phyloP scores from a whole-genome alignment of 768 basidiomycete species.

The Boletus reticuloceps region DNA sequence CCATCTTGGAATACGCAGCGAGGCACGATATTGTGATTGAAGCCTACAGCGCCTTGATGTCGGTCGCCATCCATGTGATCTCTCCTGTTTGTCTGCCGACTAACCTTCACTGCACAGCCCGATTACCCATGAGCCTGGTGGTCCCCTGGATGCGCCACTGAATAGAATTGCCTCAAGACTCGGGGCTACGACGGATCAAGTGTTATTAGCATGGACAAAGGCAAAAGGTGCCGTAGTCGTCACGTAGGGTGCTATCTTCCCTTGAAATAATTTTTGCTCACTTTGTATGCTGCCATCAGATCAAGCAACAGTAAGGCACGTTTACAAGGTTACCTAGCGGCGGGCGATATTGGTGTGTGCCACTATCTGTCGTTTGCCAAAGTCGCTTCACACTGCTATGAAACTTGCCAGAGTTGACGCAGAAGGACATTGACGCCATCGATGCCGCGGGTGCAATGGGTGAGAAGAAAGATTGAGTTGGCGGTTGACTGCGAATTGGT shows the following conservation, averaged over 20 bases:
- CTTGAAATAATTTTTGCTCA: not conserved
- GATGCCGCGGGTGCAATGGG: constrained; percentile 51
- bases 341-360: constrained; percentile 56
- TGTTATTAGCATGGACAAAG: constrained; percentile 70
- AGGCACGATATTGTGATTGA: constrained; percentile 64
- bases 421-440: constrained; percentile 50
- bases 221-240: constrained; percentile 64
- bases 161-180: constrained; percentile 50
- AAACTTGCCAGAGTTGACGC: constrained; percentile 41
- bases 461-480: not conserved
- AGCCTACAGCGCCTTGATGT: constrained; percentile 70
- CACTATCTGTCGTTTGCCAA: no score
- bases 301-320: constrained; percentile 65
- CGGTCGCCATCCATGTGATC: constrained; percentile 15
- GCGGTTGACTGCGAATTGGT: no score
- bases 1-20: constrained; percentile 56
- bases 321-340: constrained; percentile 64
- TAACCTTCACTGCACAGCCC: constrained; percentile 40
- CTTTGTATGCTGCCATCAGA: constrained; percentile 28
- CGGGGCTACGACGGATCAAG: constrained; percentile 57
- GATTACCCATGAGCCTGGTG: constrained; percentile 55
- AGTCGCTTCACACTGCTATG: no score
- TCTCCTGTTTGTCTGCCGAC: not conserved
- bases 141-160: constrained; percentile 62
- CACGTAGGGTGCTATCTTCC: constrained; percentile 40